A percentile compares a stretch with the other conserved stretches of the same genome.
Evolutionary conservation across 306 rosid genomes (phyloP).

Genomic region (Luffa aegyptiaca): DNA sequence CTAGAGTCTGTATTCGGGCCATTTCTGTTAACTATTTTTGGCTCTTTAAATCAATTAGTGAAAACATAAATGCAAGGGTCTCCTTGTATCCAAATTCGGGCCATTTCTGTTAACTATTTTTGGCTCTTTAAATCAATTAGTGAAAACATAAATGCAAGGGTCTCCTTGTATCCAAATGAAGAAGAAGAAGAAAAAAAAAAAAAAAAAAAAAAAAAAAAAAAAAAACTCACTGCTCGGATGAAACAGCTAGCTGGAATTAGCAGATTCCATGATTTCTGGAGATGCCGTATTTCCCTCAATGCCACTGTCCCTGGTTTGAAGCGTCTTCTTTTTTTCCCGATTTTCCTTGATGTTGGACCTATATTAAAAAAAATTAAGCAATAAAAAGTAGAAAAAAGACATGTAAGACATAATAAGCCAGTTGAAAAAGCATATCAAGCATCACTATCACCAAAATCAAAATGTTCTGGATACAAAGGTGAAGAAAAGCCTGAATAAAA

Average conservation of each 20-base stretch:
- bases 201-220: background rate
- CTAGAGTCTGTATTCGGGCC: background rate
- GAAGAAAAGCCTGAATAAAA: background rate
- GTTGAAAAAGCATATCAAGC: constrained; percentile 5
- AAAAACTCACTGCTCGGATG: constrained; percentile 53
- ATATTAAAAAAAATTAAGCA: constrained; percentile 2
- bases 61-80: background rate
- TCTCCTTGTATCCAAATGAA: background rate
- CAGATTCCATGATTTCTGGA: constrained; percentile 35
- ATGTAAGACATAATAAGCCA: background rate
- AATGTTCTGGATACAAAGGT: background rate
- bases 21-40: background rate
- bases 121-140: background rate
- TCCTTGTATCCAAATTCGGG: background rate
- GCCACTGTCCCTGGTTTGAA: constrained; percentile 53
- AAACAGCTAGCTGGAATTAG: constrained; percentile 62
- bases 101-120: too few species aligned
- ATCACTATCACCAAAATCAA: background rate
- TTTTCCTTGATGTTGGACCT: constrained; percentile 14
- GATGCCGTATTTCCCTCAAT: constrained; percentile 61
- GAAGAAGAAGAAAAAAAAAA: background rate
- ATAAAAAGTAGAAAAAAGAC: background rate
- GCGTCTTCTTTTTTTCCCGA: constrained; percentile 29
- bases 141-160: background rate
- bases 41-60: background rate